Evolutionary conservation across 345 rosid genomes (phyloP), one percentile per base, ranked within the genome.

Genomic region (Eucalyptus urophylla): DNA sequence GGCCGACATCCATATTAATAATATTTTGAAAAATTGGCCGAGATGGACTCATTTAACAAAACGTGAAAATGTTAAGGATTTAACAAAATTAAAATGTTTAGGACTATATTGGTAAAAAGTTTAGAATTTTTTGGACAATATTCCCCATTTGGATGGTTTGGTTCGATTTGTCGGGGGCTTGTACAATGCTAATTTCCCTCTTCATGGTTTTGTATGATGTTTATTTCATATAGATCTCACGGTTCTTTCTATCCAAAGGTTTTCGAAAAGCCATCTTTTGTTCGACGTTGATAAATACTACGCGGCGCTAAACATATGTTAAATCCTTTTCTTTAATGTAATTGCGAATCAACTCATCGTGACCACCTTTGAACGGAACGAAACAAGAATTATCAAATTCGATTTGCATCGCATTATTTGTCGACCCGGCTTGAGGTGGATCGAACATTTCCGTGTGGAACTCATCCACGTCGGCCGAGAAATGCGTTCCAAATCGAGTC

Each of bases 1-100:
- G 49, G 8, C 19, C 21, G 7, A 6, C 8, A 6, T 16, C 21
- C 21, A 51, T 2, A 0, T 1, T 19, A 53, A 53, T 4, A 53
- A 53, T 17, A 3, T 53, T 53, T 19, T 17, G 2, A 17, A 17
- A 51, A 7, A 51, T 17, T 53, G 56, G 9, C 21, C 3, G 4
- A 7, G 24, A 3, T 53, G 56, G 56, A 53, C 3, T 53, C 56
- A 53, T 7, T 53, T 51, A 17, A 53, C 1, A 19, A 53, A 53
- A 53, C 0, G 9, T 7, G 8, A 53, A 53, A 19, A 53, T 19
- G 9, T 53, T 53, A 53, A 53, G 2, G 4, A 53, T 53, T 21
- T 53, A 53, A 53, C 9, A 19, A 51, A 51, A 51, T 51, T 53
- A 53, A 53, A 51, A 53, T 0, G 9, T 3, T 53, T 53, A 53